Conservation (phyloP, 2,329 filamentous ascomycete genomes). For the Allantophomopsis cytisporea region DNA sequence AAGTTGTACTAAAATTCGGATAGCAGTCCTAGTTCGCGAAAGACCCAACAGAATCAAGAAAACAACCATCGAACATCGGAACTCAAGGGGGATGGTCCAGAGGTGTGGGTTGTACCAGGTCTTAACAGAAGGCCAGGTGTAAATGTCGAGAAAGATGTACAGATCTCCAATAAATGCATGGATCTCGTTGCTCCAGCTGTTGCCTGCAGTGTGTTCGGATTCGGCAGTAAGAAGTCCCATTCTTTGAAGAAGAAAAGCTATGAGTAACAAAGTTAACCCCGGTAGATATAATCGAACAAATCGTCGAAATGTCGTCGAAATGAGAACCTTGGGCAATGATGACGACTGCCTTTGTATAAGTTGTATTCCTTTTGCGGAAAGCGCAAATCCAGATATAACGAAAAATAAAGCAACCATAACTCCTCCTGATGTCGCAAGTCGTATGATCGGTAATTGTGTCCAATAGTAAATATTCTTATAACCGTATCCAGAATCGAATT, state of each 20-base stretch:
- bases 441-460: too few relatives aligned
- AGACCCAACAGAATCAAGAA: slow-evolving; percentile 18
- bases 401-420: slow-evolving; percentile 22
- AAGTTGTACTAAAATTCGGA: slow-evolving; percentile 13
- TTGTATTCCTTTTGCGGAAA: slow-evolving; percentile 24
- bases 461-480: too few relatives aligned
- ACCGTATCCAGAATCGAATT: too few relatives aligned
- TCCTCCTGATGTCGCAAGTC: too few relatives aligned
- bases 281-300: slow-evolving; percentile 27
- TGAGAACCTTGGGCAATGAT: slow-evolving; percentile 20
- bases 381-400: slow-evolving; percentile 29
- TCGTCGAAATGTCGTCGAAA: slow-evolving; percentile 28
- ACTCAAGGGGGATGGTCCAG: slow-evolving; percentile 21
- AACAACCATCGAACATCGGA: slow-evolving; percentile 20
- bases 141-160: too few relatives aligned
- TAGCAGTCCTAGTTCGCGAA: slow-evolving; percentile 12
- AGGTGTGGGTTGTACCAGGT: slow-evolving; percentile 19
- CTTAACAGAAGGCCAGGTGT: slow-evolving; percentile 1
- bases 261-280: slow-evolving; percentile 1
- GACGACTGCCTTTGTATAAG: slow-evolving; percentile 20
- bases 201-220: too few relatives aligned
- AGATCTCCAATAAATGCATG: too few relatives aligned
- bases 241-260: too few relatives aligned
- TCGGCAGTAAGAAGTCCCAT: too few relatives aligned
- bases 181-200: too few relatives aligned